Conservation (phyloP, 202 grass and related monocot genomes). For the Setaria italica region DNA sequence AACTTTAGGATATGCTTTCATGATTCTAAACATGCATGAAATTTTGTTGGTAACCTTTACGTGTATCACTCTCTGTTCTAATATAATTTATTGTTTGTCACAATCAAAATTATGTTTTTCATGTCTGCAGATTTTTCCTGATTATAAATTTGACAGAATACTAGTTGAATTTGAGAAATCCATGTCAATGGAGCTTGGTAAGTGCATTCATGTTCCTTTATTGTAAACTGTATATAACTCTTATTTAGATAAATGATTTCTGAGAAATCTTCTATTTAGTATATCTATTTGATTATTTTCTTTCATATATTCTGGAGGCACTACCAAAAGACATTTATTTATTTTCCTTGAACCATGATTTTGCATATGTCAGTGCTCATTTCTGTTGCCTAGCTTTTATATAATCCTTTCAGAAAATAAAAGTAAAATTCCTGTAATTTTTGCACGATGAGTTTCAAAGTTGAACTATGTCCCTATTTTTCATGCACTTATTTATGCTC, state of each 20-base stretch:
- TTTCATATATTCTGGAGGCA: background rate
- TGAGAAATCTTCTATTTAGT: background rate
- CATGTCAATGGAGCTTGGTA: slow-evolving; percentile 91
- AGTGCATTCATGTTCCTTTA: slow-evolving; percentile 44
- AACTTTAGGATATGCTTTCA: background rate
- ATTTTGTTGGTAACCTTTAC: background rate
- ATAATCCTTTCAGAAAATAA: slow-evolving; percentile 27
- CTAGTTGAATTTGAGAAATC: slow-evolving; percentile 79
- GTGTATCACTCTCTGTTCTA: background rate
- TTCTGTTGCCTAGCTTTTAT: background rate
- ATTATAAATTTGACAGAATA: slow-evolving; percentile 89
- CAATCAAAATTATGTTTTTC: slow-evolving; percentile 38
- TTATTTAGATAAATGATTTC: background rate
- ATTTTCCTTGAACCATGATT: slow-evolving; percentile 33
- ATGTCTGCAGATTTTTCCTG: slow-evolving; percentile 78
- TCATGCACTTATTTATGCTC: background rate
- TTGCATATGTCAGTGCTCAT: slow-evolving; percentile 23
- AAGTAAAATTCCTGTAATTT: slow-evolving; percentile 10
- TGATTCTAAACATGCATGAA: background rate
- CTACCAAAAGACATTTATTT: slow-evolving; percentile 7
- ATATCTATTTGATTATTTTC: slow-evolving; percentile 36
- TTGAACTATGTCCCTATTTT: background rate
- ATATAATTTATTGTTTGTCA: slow-evolving; percentile 19
- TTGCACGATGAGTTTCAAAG: background rate
- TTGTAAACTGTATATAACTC: background rate